Evolutionary conservation across 2,329 filamentous ascomycete genomes (phyloP).

Genomic region (Rhinocladiella similis): DNA sequence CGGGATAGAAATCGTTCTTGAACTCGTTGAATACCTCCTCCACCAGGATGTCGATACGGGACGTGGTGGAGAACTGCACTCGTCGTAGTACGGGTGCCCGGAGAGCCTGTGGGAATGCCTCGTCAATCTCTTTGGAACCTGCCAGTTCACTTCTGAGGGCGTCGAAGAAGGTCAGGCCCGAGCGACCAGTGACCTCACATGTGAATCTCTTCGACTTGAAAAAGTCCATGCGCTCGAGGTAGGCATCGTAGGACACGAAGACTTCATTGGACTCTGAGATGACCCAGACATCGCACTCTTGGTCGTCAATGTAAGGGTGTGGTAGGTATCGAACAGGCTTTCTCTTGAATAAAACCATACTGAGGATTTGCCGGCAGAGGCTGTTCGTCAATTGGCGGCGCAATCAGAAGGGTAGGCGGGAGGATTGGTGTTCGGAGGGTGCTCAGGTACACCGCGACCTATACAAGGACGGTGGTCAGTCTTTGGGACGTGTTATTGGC

Average conservation of each 20-base stretch:
- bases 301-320: conserved; percentile 71
- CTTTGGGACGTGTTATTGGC: conserved; percentile 7
- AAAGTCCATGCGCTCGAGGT: conserved; percentile 62
- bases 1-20: conserved; percentile 86
- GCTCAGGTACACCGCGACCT: conserved; percentile 12
- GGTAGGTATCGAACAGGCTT: conserved; percentile 87
- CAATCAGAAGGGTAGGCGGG: conserved; percentile 1
- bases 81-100: conserved; percentile 87
- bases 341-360: conserved; percentile 89
- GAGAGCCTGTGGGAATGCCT: conserved; percentile 84
- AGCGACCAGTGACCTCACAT: conserved; percentile 93
- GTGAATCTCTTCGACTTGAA: conserved; percentile 70
- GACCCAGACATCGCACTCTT: conserved; percentile 86
- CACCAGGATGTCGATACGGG: conserved; percentile 77
- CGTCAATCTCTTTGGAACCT: conserved; percentile 85
- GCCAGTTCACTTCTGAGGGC: conserved; percentile 76
- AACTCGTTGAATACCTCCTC: conserved; percentile 58
- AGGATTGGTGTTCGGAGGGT: background rate
- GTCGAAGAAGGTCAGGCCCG: conserved; percentile 86
- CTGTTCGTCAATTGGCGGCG: background rate
- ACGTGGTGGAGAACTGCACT: conserved; percentile 87
- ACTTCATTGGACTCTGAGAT: conserved; percentile 88
- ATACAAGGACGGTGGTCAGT: conserved; percentile 7
- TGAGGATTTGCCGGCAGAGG: background rate
- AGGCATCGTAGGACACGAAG: conserved; percentile 85